Base-by-base conservation (phyloP, 2,329 filamentous ascomycete species). In the Aspergillus amoenus region DNA sequence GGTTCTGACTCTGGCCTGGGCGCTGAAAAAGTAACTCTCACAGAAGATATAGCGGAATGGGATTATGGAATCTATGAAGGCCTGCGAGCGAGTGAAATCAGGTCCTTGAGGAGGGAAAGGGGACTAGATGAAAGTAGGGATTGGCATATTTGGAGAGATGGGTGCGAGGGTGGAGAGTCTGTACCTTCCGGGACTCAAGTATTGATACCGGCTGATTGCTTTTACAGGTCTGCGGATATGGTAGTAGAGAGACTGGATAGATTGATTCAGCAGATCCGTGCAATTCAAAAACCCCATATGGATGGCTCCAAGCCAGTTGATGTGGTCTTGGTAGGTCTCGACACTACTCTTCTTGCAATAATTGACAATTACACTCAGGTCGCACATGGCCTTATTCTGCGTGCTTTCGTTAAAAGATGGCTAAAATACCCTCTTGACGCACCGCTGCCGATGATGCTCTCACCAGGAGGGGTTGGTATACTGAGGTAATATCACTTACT, bases 91-190 rank as follows among this genome's bases (percentile, higher is more conserved):
- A 5, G 8, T 21, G 47, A 41, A 22, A 42, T 50, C 15, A 41
- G 37, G 22, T 13, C 2, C 8, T 62, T 73, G 59, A 76, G 84
- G 57, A 71, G 76, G 60, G 63, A 76, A 55, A 71, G 75, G 8
- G 82, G 82, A 0, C 69, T 84, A 17, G 82, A 84, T 64, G 57
- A 55, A 12, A 76, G 80, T n/a, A 64, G 63, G 37, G 68, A 72
- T 24, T 86, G 83, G 83, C 76, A 83, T 68, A 84, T 86, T 48
- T 85, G 82, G 82, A 69, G 70, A 12, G 82, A 85, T 72, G 83
- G 83, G 0, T 85, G 82, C 68, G 81, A 84, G 59, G 81, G 74
- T 15, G 81, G 83, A 64, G 82, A 84, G 80, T 81, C 68, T 60
- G 71, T 64, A 2, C 27, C 4, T 1, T 11, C 27, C n/a, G n/a